These are phyloP conservation scores for Potentilla sterilis DNA, from an alignment of 306 rosid species.

Conservation along the genomic window DNA sequence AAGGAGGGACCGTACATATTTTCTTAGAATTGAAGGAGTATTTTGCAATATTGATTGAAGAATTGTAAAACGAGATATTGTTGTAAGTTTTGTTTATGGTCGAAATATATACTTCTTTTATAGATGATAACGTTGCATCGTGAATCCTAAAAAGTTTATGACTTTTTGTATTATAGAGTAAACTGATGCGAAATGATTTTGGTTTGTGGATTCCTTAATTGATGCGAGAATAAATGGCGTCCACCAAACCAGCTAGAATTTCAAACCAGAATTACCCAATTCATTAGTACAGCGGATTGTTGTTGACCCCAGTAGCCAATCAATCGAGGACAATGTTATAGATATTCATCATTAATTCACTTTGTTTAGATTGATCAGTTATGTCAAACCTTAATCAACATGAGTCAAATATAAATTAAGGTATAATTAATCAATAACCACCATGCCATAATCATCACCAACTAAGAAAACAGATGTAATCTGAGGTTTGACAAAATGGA, in stretches of 20 bases:
- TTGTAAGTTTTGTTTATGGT: no score
- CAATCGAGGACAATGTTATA: neutral
- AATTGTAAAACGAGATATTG: neutral
- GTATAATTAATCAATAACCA: slow-evolving; percentile 23
- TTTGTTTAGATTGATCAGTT: neutral
- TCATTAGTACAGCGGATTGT: slow-evolving; percentile 10
- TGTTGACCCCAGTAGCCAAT: slow-evolving; percentile 16
- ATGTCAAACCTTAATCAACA: slow-evolving; percentile 2
- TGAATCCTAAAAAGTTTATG: neutral
- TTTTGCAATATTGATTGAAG: neutral
- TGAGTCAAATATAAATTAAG: slow-evolving; percentile 17
- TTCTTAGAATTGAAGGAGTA: neutral
- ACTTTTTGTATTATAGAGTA: neutral
- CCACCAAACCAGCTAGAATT: slow-evolving; percentile 6
- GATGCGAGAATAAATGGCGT: slow-evolving; percentile 20
- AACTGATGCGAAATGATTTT: neutral
- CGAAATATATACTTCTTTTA: neutral
- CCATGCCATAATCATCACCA: slow-evolving; percentile 29
- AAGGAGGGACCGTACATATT: neutral
- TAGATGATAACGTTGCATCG: neutral
- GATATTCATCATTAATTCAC: slow-evolving; percentile 5
- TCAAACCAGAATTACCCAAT: slow-evolving; percentile 14
- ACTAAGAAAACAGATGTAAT: slow-evolving; percentile 21
- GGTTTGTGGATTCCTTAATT: slow-evolving; percentile 20
- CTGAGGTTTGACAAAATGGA: slow-evolving; percentile 44